Percentiles rank a stretch among this genome's conserved stretches.
phyloP scores from a whole-genome alignment of 805 yeast species.

The Tetrapisispora phaffii region DNA sequence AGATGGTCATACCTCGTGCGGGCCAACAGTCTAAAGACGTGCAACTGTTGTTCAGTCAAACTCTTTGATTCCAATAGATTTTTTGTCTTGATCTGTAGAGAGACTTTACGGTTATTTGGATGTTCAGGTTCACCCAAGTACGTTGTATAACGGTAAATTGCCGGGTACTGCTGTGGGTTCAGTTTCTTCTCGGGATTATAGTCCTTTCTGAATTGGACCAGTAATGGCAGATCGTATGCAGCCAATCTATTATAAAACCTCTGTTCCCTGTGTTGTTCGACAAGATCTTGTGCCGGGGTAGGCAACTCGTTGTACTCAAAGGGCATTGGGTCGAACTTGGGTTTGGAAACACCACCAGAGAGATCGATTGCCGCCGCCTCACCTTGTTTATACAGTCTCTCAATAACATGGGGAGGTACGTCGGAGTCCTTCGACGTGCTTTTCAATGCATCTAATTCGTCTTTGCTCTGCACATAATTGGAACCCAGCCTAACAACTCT shows the following conservation, averaged over 20 bases:
- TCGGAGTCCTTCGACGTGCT: conserved; percentile 38
- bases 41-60: conserved; percentile 43
- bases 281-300: conserved; percentile 58
- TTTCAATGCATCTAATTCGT: conserved; percentile 48
- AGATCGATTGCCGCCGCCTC: conserved; percentile 35
- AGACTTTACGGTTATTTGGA: conserved; percentile 52
- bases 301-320: conserved; percentile 58
- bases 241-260: conserved; percentile 73
- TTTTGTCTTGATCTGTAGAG: conserved; percentile 41
- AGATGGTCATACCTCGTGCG: conserved; percentile 65
- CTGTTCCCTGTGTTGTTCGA: conserved; percentile 61
- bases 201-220: conserved; percentile 63
- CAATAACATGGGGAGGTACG: conserved; percentile 28
- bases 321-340: conserved; percentile 33
- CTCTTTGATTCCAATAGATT: conserved; percentile 33
- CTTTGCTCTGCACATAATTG: conserved; percentile 38
- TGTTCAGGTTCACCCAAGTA: conserved; percentile 51
- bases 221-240: conserved; percentile 84
- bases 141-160: conserved; percentile 61
- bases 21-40: conserved; percentile 69
- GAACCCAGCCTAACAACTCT: conserved; percentile 48
- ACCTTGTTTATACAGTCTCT: conserved; percentile 33
- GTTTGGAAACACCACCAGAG: conserved; percentile 31
- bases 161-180: conserved; percentile 37
- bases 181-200: conserved; percentile 39